phyloP scores from a whole-genome alignment of 1,139 yeast genomes.

The Tardiomyces depauwii region DNA sequence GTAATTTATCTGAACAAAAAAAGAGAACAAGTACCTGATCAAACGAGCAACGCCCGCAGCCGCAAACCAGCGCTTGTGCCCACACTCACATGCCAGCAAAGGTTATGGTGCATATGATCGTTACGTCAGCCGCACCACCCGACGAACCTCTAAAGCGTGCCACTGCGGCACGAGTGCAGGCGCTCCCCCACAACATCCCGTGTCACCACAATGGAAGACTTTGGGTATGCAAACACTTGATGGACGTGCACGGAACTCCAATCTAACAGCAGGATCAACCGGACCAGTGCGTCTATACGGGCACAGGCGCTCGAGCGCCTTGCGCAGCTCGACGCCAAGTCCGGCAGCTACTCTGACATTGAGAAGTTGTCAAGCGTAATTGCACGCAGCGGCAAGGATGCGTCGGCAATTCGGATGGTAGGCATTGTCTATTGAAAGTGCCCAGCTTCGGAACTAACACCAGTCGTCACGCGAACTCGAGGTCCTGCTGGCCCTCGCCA shows the following conservation, averaged over 20 bases:
- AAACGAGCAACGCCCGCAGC: too few species aligned
- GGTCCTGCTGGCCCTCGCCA: slow-evolving; percentile 55
- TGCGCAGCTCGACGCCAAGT: slow-evolving; percentile 28
- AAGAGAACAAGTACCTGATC: too few species aligned
- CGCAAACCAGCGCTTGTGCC: too few species aligned
- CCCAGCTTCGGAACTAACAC: slow-evolving; percentile 2
- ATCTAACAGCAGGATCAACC: slow-evolving; percentile 16
- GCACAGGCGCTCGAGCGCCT: slow-evolving; percentile 48
- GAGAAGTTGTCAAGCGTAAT: slow-evolving; percentile 14
- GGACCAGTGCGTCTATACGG: slow-evolving; percentile 31
- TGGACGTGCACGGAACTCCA: neutral
- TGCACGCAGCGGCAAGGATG: slow-evolving; percentile 10
- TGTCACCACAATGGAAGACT: slow-evolving; percentile 18
- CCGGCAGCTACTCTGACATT: slow-evolving; percentile 9
- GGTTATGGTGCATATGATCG: too few species aligned
- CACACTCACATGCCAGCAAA: too few species aligned
- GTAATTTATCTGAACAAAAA: too few species aligned
- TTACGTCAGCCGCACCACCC: too few species aligned
- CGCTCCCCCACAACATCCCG: too few species aligned
- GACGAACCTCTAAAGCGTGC: too few species aligned
- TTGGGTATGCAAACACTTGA: slow-evolving; percentile 14
- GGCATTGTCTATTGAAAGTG: slow-evolving; percentile 6
- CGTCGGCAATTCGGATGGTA: slow-evolving; percentile 16
- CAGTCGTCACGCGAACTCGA: slow-evolving; percentile 47
- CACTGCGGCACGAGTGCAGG: too few species aligned